Evolutionary conservation across 306 rosid species (phyloP), one percentile per base, ranked within the genome.

Genomic region (Vigna radiata): DNA sequence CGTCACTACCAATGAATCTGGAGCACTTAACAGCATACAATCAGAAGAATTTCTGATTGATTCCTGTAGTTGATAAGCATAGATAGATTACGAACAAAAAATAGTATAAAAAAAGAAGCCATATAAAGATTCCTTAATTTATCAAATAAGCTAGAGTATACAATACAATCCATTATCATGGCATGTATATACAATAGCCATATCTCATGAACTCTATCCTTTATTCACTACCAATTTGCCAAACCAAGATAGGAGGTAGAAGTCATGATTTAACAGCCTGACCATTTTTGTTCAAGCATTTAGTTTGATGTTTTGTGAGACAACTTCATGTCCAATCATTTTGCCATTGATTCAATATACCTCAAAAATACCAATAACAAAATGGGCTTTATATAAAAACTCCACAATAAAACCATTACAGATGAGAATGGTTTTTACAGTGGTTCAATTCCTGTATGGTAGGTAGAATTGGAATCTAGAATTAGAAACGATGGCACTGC

Each of bases 41-140:
- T 92, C 98, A 75, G 98, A 87, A 70, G 98, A 92, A 66, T 95
- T 95, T 83, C 96, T 88, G 75, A 95, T 90, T 71, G 98, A 95
- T 79, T 95, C 98, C 98, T 92, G 92, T 44, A 85, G 73, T 81
- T 67, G 72, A 79, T 58, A 77, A 39, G 78, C 69, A 85, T 31
- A 79, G 43, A 72, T 67, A 37, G 67, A 76, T 47, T 61, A 76
- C 53, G 50, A 79, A 61, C 33, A 69, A 49, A 77, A 67, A 68
- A 41, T 43, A 31, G 21, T 19, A n/a, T 49, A 39, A 23, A 47
- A 59, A 76, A 74, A 50, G 11, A 66, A 68, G 66, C 75, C 17
- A 48, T 68, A 60, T 19, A 59, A 59, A 82, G 37, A 81, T 52
- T 69, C 52, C 55, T 50, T 15, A 56, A 65, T 52, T 65, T 41